Base-by-base conservation (phyloP, 345 rosid genomes). In the Eucalyptus marginata region DNA sequence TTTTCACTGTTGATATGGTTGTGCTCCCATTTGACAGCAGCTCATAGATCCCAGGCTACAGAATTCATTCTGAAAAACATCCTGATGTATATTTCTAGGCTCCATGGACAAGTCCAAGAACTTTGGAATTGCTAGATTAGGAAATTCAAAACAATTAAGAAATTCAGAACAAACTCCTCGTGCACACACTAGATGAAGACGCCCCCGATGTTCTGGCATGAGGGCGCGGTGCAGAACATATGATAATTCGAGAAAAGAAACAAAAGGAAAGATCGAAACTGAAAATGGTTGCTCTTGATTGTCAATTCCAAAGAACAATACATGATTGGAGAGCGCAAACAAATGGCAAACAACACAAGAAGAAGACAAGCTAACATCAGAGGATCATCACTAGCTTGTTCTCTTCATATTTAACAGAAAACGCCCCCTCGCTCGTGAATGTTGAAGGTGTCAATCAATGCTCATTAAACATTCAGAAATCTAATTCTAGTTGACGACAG, bases 211-310 rank as follows among this genome's bases (percentile, higher is more conserved):
- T 29, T 17, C 68, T 8, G 4, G 33, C 33, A 7, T 3, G 1
- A 14, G 31, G 15, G 68, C 3, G 2, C 4, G 22, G 8, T 0
- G 13, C 29, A 0, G 62, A 56, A 56, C 5, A 9, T 56, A 5
- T 10, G 12, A 56, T 56, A 56, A 24, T 2, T 24, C 13, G 0
- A 56, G 62, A 56, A 56, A 56, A 13, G 62, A 56, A 9, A 24
- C 62, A 56, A 56, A 24, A 56, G 29, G 62, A 56, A 56, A 56
- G 62, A 56, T 25, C 13, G 6, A 4, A 56, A 24, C 29, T 24
- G 62, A 56, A 56, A 56, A 24, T 24, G 62, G 29, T 24, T 56
- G 62, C 12, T 24, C 62, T 56, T 56, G 62, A 2, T 8, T 56
- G 29, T 56, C 13, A 5, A 56, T 56, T 56, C 6, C 13, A 8